Evolutionary conservation across 768 basidiomycete genomes (phyloP).

Genomic region (Auricularia sp.): DNA sequence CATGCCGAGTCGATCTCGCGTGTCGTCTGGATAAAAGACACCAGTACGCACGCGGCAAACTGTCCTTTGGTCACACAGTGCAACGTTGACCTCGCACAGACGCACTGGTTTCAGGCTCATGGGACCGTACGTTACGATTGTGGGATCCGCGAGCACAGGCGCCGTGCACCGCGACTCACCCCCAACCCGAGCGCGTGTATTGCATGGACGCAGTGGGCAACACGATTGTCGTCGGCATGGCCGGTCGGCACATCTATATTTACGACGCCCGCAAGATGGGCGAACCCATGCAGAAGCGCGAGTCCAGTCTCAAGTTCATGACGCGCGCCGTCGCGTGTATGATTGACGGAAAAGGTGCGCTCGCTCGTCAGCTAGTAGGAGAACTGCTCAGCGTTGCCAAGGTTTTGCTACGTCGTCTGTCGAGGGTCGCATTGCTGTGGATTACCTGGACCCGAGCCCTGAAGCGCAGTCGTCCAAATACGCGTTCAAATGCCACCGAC

Average conservation of each 20-base stretch:
- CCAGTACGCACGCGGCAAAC: slow-evolving; percentile 37
- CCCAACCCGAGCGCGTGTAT: slow-evolving; percentile 79
- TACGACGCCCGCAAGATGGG: slow-evolving; percentile 79
- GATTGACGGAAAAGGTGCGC: slow-evolving; percentile 79
- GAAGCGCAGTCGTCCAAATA: slow-evolving; percentile 80
- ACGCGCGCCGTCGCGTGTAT: slow-evolving; percentile 87
- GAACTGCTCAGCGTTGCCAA: slow-evolving; percentile 18
- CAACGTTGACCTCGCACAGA: slow-evolving; percentile 31
- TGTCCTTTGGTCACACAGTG: no score
- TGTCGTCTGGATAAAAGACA: slow-evolving; percentile 57
- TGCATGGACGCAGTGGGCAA: slow-evolving; percentile 68
- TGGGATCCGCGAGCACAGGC: slow-evolving; percentile 70
- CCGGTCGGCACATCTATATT: slow-evolving; percentile 80
- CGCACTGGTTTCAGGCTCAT: slow-evolving; percentile 73
- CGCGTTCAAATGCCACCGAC: slow-evolving; percentile 95
- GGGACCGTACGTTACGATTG: slow-evolving; percentile 82
- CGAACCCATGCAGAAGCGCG: slow-evolving; percentile 65
- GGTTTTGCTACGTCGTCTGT: slow-evolving; percentile 91
- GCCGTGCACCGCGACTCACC: slow-evolving; percentile 48
- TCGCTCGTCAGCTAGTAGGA: neutral
- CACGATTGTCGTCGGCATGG: slow-evolving; percentile 87
- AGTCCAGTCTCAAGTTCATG: slow-evolving; percentile 93
- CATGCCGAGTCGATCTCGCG: slow-evolving; percentile 74
- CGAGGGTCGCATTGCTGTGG: slow-evolving; percentile 93
- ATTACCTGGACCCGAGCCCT: slow-evolving; percentile 83